These are phyloP conservation scores for Corinectria fuckeliana DNA, from an alignment of 2,329 filamentous ascomycete genomes.

Conservation along the genomic window DNA sequence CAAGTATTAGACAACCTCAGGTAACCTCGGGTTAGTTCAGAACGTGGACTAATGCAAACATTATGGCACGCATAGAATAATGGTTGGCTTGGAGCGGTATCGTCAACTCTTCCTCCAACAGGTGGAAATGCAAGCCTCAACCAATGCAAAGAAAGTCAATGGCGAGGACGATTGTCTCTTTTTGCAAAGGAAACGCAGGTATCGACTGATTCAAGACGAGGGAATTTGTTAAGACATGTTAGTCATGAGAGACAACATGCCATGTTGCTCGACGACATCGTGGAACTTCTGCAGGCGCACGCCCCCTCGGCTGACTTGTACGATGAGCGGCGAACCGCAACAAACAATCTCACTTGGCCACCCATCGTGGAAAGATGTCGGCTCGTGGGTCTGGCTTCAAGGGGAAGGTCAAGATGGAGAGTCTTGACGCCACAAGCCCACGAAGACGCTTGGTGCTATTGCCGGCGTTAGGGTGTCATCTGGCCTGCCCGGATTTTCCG, in stretches of 20 bases:
- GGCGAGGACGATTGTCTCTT: constrained; percentile 1
- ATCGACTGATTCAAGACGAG: constrained; percentile 26
- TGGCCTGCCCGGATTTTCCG: constrained; percentile 2
- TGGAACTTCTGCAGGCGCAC: constrained; percentile 34
- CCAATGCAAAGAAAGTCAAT: neutral
- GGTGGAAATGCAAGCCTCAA: neutral
- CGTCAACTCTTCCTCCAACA: neutral
- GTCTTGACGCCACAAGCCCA: constrained; percentile 16
- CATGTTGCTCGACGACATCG: constrained; percentile 20
- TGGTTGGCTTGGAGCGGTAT: neutral
- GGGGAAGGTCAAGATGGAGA: neutral
- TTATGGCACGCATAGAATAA: no score
- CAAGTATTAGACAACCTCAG: neutral
- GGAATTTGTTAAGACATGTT: constrained; percentile 17
- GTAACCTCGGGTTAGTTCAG: neutral
- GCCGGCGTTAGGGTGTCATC: neutral
- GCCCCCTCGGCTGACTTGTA: constrained; percentile 26
- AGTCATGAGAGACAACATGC: constrained; percentile 30
- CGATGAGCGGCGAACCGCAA: constrained; percentile 28
- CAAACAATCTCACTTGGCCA: constrained; percentile 23
- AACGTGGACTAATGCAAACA: neutral
- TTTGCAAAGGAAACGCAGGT: constrained; percentile 9
- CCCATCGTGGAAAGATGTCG: neutral
- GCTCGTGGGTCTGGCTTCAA: neutral
- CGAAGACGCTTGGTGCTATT: neutral